Evolutionary conservation across 768 basidiomycete species (phyloP).

Genomic region (Termitomyces heimii): DNA sequence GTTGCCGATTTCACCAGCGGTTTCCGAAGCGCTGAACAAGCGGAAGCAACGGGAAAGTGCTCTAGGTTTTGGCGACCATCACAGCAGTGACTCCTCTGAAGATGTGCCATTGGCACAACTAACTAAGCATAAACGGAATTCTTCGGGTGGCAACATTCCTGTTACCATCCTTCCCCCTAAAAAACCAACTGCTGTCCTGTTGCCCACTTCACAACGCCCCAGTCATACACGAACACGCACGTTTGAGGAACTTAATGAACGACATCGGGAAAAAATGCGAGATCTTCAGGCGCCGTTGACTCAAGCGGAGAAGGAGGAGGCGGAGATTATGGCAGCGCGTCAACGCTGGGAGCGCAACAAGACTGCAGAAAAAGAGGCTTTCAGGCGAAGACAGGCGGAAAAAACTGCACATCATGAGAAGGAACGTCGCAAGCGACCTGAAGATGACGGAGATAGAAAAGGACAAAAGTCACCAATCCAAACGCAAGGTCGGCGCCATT

Average conservation of each 20-base stretch:
- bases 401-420: constrained; percentile 52
- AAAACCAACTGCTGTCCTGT: constrained; percentile 30
- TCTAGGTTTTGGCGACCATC: constrained; percentile 38
- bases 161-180: constrained; percentile 45
- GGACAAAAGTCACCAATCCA: constrained; percentile 21
- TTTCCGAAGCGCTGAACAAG: constrained; percentile 65
- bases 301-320: constrained; percentile 72
- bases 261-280: constrained; percentile 80
- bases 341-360: constrained; percentile 81
- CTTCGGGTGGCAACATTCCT: constrained; percentile 25
- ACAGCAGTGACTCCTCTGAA: constrained; percentile 37
- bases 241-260: constrained; percentile 82
- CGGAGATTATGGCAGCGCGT: constrained; percentile 68
- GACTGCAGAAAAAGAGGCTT: constrained; percentile 66
- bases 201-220: constrained; percentile 46
- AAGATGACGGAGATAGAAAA: constrained; percentile 31
- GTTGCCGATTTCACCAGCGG: constrained; percentile 60
- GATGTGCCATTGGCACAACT: constrained; percentile 40
- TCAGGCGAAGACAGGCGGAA: constrained; percentile 68
- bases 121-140: constrained; percentile 20
- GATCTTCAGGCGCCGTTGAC: constrained; percentile 82
- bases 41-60: constrained; percentile 71
- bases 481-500: constrained; percentile 37
- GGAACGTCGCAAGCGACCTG: constrained; percentile 33
- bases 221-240: constrained; percentile 56